phyloP scores from a whole-genome alignment of 139 green algal genomes.

The Chlamydomonas sp. region DNA sequence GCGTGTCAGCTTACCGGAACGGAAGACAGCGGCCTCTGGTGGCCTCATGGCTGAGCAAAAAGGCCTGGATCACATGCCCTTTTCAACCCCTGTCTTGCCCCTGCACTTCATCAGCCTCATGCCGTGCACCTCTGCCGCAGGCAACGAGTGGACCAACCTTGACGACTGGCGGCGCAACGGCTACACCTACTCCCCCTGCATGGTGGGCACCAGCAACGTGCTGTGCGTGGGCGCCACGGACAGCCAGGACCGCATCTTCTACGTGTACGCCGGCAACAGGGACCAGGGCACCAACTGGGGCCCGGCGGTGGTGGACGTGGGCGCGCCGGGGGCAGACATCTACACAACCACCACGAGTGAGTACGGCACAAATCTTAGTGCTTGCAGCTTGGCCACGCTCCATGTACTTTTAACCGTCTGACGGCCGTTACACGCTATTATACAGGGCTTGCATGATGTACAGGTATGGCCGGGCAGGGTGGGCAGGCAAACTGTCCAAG shows the following conservation, averaged over 20 bases:
- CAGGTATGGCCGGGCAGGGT: too few species aligned
- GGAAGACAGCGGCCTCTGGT: too few species aligned
- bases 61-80: too few species aligned
- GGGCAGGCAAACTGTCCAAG: too few species aligned
- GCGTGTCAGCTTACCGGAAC: too few species aligned
- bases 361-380: too few species aligned
- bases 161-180: neutral
- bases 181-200: slow-evolving; percentile 37
- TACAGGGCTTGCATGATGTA: too few species aligned
- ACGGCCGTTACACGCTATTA: neutral
- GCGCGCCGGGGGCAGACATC: neutral
- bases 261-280: neutral
- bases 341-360: slow-evolving; percentile 13
- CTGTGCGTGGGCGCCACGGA: slow-evolving; percentile 36
- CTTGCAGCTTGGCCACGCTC: too few species aligned
- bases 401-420: neutral
- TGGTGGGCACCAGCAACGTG: slow-evolving; percentile 23
- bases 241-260: slow-evolving; percentile 13
- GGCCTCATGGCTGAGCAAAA: too few species aligned
- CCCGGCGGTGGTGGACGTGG: slow-evolving; percentile 7
- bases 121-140: neutral
- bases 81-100: neutral
- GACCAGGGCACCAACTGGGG: slow-evolving; percentile 23
- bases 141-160: slow-evolving; percentile 36
- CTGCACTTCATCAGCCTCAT: neutral